Percentiles rank a stretch among this genome's conserved stretches.
Evolutionary conservation across 257 asterid genomes (phyloP).

Genomic region (Pogostemon cablin): DNA sequence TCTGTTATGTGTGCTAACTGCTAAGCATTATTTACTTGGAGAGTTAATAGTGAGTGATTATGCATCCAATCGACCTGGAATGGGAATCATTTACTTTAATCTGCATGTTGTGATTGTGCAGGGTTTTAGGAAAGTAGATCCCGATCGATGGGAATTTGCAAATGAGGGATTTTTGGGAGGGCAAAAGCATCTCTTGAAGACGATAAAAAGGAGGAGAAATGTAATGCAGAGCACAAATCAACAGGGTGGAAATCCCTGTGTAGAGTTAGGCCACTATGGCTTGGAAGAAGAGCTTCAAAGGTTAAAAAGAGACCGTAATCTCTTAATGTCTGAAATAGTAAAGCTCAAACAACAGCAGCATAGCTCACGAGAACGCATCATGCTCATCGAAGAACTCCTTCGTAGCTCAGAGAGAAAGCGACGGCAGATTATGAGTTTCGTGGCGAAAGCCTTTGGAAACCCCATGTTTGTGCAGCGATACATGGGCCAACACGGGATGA

Average conservation of each 20-base stretch:
- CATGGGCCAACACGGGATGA: slow-evolving; percentile 33
- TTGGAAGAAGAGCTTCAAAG: slow-evolving; percentile 76
- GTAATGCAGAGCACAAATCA: slow-evolving; percentile 42
- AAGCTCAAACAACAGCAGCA: slow-evolving; percentile 78
- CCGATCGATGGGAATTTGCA: slow-evolving; percentile 94
- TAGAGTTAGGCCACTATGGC: slow-evolving; percentile 67
- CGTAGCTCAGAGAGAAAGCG: slow-evolving; percentile 61
- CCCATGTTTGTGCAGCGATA: slow-evolving; percentile 56
- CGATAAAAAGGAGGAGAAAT: slow-evolving; percentile 77
- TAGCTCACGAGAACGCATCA: slow-evolving; percentile 49
- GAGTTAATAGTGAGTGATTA: background rate
- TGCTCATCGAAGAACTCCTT: slow-evolving; percentile 58
- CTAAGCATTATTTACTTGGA: background rate
- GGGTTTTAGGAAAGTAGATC: slow-evolving; percentile 90
- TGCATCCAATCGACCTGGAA: slow-evolving; percentile 13
- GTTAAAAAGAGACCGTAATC: slow-evolving; percentile 55
- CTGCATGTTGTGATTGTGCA: slow-evolving; percentile 35
- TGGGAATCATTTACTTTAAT: background rate
- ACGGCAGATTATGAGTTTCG: slow-evolving; percentile 63
- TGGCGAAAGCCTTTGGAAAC: slow-evolving; percentile 64
- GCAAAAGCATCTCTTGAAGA: slow-evolving; percentile 84
- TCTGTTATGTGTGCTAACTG: background rate
- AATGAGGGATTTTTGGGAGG: slow-evolving; percentile 89
- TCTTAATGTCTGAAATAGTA: slow-evolving; percentile 61
- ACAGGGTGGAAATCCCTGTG: slow-evolving; percentile 57